Percentiles rank a stretch among this genome's conserved stretches.
These are phyloP conservation scores for Fusarium nematophilum DNA, from an alignment of 2,329 filamentous ascomycete species.

Conservation along the genomic window DNA sequence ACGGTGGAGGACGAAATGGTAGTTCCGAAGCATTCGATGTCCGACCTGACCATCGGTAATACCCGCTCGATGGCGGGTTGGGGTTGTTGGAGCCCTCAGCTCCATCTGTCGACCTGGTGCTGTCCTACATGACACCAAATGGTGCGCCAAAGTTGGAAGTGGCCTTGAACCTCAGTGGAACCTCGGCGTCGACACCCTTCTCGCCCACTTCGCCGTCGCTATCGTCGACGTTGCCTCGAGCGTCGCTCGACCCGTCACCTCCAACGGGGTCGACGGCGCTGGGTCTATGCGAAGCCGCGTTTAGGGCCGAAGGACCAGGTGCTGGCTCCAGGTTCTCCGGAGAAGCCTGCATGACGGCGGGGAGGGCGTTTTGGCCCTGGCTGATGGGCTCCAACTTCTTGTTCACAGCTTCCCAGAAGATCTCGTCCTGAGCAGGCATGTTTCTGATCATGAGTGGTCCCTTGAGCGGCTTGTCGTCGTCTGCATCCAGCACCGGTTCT, in stretches of 20 bases:
- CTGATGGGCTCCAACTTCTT: conserved; percentile 64
- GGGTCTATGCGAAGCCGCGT: conserved; percentile 19
- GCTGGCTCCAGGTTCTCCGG: conserved; percentile 43
- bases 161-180: conserved; percentile 58
- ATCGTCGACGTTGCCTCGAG: conserved; percentile 38
- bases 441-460: conserved; percentile 67
- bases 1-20: conserved; percentile 11
- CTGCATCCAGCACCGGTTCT: conserved; percentile 51
- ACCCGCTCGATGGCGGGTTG: not conserved
- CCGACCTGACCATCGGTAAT: conserved; percentile 1
- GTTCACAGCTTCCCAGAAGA: conserved; percentile 62
- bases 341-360: conserved; percentile 54
- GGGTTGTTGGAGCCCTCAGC: conserved; percentile 7
- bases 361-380: conserved; percentile 58
- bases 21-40: conserved; percentile 3
- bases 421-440: conserved; percentile 65
- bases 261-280: conserved; percentile 25
- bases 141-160: conserved; percentile 62
- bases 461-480: conserved; percentile 59
- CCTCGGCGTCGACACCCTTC: conserved; percentile 52
- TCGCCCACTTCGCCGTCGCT: conserved; percentile 37
- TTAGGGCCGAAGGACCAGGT: conserved; percentile 25
- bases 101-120: conserved; percentile 2
- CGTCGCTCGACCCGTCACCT: conserved; percentile 40
- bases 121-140: conserved; percentile 51